Base-by-base conservation (phyloP, 2,329 filamentous ascomycete species). In the Chalaropsis thielavioides region DNA sequence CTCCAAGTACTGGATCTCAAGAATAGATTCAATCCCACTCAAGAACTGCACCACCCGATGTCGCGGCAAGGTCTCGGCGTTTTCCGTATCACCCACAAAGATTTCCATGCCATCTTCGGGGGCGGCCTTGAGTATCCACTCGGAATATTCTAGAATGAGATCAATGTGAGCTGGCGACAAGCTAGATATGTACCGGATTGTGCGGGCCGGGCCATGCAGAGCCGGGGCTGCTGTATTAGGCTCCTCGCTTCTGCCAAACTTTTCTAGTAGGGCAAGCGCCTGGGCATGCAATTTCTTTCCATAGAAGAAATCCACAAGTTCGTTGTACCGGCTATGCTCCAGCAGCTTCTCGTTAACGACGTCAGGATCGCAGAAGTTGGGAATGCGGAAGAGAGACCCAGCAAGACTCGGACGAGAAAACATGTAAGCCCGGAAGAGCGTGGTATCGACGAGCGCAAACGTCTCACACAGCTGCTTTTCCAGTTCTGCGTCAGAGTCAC, bases 261-360 rank as follows among this genome's bases (percentile, higher is more conserved):
- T 88, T 69, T 84, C 83, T 0, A 99, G 80, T 38, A 96, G 77
- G 69, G 90, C 88, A 19, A 99, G 77, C 0, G 94, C 92, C 71
- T 95, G 86, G 19, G 87, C 84, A 74, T 99, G 94, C 49, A 97
- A 81, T 73, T 88, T 92, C 77, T 99, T 99, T 68, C 94, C 94
- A 71, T 95, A 90, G 69, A 97, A 86, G 72, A 99, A 99, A 73
- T 97, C 92, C n/a, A 99, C 91, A 1, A 99, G 79, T 75, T 97
- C 92, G 62, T 87, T 92, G 74, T 95, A 96, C 40, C 92, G 85
- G 66, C 89, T 89, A 49, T 87, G 90, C 73, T 96, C 90, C 67
- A 96, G 85, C 3, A 99, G 78, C 70, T 91, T 91, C 74, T 96
- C 89, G 72, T 96, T 94, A 24, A 99, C 92, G 2, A 97, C 94